Conservation (phyloP, 805 yeast species). For the Tetrapisispora fleetii region DNA sequence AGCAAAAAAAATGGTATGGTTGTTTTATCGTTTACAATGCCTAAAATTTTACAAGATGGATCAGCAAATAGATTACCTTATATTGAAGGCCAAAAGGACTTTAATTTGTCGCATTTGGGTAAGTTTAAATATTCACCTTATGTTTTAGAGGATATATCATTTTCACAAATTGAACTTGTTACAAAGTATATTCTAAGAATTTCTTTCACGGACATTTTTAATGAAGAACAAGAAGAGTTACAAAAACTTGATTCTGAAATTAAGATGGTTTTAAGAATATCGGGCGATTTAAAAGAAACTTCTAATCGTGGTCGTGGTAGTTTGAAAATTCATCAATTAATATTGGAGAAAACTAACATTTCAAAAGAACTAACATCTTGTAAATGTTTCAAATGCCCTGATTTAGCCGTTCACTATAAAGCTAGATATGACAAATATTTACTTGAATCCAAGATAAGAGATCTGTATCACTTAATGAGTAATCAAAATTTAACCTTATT, state of each 20-base stretch:
- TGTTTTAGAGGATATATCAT: constrained; percentile 21
- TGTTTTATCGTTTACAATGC: constrained; percentile 27
- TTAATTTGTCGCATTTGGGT: constrained; percentile 19
- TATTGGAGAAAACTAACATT: constrained; percentile 22
- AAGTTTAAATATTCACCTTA: constrained; percentile 26
- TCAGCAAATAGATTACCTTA: constrained; percentile 31
- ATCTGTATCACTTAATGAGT: constrained; percentile 53
- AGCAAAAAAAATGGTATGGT: constrained; percentile 16
- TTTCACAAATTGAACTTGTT: constrained; percentile 24
- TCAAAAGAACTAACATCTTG: constrained; percentile 11
- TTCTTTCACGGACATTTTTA: constrained; percentile 21
- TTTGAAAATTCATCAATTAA: constrained; percentile 23
- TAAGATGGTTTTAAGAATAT: constrained; percentile 13
- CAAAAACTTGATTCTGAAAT: constrained; percentile 18
- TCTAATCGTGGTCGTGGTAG: constrained; percentile 22
- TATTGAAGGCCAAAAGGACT: constrained; percentile 22
- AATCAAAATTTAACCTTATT: constrained; percentile 82
- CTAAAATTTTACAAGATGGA: constrained; percentile 19
- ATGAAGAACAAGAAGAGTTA: constrained; percentile 20
- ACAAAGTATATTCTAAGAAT: constrained; percentile 20
- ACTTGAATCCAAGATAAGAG: constrained; percentile 42
- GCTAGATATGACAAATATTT: constrained; percentile 38
- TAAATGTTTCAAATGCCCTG: constrained; percentile 30
- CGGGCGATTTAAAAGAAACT: constrained; percentile 19
- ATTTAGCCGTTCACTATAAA: constrained; percentile 37